Conservation (phyloP, 2,329 filamentous ascomycete genomes). For the Penicillium hesseltinei region DNA sequence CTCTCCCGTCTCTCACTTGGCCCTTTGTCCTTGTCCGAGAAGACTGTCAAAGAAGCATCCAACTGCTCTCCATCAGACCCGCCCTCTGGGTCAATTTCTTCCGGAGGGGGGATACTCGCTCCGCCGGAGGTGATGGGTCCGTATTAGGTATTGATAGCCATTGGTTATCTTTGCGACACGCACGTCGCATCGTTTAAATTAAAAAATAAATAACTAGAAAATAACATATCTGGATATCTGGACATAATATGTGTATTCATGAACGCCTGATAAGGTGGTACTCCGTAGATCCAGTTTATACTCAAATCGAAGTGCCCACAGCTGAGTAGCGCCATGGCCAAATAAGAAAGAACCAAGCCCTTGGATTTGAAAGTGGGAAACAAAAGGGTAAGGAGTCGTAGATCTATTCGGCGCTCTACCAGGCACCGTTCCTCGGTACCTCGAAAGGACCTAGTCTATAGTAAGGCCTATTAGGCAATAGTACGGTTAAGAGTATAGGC, state of each 20-base stretch:
- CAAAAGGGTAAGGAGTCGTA: no score
- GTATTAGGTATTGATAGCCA: constrained; percentile 14
- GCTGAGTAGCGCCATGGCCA: neutral
- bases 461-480: no score
- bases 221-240: neutral
- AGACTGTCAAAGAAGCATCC: constrained; percentile 44
- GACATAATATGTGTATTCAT: neutral
- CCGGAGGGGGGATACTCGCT: constrained; percentile 5
- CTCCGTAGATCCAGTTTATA: neutral
- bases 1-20: constrained; percentile 36
- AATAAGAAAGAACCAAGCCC: neutral
- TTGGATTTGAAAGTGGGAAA: neutral
- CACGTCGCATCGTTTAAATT: constrained; percentile 8
- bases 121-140: constrained; percentile 25
- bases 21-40: constrained; percentile 23
- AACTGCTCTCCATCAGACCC: constrained; percentile 44
- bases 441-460: no score
- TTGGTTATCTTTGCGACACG: constrained; percentile 7
- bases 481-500: no score
- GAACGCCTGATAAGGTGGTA: neutral
- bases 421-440: no score
- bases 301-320: neutral
- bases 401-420: no score
- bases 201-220: neutral
- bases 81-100: constrained; percentile 25